Percentiles rank a stretch among this genome's conserved stretches.
These are phyloP conservation scores for Quercus suber DNA, from an alignment of 306 rosid genomes.

Conservation along the genomic window DNA sequence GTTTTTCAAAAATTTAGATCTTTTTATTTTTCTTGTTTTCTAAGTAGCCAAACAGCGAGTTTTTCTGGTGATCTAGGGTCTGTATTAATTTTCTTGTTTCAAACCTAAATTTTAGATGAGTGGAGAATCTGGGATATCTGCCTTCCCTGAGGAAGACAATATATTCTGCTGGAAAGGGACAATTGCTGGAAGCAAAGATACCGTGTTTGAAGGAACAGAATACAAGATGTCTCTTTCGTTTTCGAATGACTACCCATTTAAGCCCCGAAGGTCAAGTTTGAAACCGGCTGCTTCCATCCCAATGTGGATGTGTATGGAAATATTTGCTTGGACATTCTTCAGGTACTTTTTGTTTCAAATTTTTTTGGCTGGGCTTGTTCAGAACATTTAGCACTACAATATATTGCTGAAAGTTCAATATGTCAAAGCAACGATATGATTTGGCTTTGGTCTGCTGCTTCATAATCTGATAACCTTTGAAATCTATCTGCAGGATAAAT, in stretches of 20 bases:
- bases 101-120: slow-evolving; percentile 59
- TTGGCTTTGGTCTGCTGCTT: neutral
- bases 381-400: neutral
- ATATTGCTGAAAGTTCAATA: neutral
- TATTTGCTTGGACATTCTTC: slow-evolving; percentile 98
- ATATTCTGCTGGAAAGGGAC: slow-evolving; percentile 97
- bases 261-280: slow-evolving; percentile 96
- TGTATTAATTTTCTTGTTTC: neutral
- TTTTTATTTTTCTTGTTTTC: neutral
- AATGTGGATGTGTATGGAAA: slow-evolving; percentile 82
- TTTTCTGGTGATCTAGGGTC: neutral
- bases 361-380: neutral
- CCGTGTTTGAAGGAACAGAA: slow-evolving; percentile 86
- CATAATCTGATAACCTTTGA: neutral
- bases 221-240: slow-evolving; percentile 76
- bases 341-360: slow-evolving; percentile 39
- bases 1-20: neutral
- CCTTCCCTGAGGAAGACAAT: slow-evolving; percentile 94
- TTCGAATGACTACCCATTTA: slow-evolving; percentile 90
- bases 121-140: slow-evolving; percentile 89
- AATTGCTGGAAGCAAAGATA: slow-evolving; percentile 86
- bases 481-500: slow-evolving; percentile 51
- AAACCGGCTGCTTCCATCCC: slow-evolving; percentile 83
- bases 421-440: neutral
- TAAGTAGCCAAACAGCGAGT: neutral